Conservation (phyloP, 2,329 filamentous ascomycete species). For the Torrubiella hemipterigena region DNA sequence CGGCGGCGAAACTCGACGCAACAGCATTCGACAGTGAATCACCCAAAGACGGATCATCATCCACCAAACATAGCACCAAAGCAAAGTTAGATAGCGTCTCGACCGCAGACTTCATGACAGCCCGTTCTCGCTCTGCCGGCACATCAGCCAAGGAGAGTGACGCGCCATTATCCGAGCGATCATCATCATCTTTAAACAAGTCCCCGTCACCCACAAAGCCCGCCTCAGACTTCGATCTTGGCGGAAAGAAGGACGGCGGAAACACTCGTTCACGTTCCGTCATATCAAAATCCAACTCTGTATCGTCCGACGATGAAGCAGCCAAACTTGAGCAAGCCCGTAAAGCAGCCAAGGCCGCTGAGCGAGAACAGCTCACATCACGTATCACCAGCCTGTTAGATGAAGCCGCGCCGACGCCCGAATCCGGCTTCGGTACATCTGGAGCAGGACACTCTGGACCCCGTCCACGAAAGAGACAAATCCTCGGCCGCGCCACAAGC, state of each 20-base stretch:
- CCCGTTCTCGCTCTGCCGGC: conserved; percentile 23
- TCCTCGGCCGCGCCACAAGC: conserved; percentile 46
- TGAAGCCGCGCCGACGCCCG: conserved; percentile 7
- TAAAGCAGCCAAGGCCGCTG: conserved; percentile 19
- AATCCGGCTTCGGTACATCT: conserved; percentile 7
- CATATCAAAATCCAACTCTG: conserved; percentile 3
- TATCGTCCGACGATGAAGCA: conserved; percentile 5
- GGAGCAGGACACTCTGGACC: conserved; percentile 9
- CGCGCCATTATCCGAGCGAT: conserved; percentile 27
- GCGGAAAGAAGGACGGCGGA: conserved; percentile 7
- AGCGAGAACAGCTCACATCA: conserved; percentile 27
- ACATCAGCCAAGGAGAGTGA: conserved; percentile 14
- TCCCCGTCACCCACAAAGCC: conserved; percentile 21
- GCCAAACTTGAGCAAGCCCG: conserved; percentile 11
- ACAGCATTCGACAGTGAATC: conserved; percentile 25
- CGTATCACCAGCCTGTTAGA: conserved; percentile 31
- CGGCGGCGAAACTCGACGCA: conserved; percentile 23
- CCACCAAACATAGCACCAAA: conserved; percentile 12
- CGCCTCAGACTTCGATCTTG: conserved; percentile 4
- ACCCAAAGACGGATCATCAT: conserved; percentile 8
- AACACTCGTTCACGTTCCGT: conserved; percentile 8
- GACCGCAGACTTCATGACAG: conserved; percentile 28
- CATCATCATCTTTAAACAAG: conserved; percentile 28
- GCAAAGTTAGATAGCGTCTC: too few species aligned
- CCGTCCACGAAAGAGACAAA: conserved; percentile 29